A percentile compares a stretch with the other conserved stretches of the same genome.
phyloP scores from a whole-genome alignment of 305 asterid species.

The Rubia peregrina region DNA sequence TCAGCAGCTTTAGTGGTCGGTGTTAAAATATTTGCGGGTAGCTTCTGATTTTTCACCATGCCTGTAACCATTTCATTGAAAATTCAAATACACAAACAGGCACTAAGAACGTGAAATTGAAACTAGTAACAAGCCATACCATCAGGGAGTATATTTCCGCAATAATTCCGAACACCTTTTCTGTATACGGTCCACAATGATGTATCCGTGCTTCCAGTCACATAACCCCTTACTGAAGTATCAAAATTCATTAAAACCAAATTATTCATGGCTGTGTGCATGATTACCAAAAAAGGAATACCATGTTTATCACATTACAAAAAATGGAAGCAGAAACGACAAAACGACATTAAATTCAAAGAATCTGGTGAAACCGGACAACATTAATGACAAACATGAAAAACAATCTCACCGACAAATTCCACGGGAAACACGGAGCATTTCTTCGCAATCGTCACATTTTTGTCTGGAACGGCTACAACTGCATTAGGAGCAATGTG shows the following conservation, averaged over 20 bases:
- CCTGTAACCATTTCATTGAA: constrained; percentile 33
- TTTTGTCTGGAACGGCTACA: constrained; percentile 73
- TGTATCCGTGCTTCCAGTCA: constrained; percentile 95
- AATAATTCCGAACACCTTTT: constrained; percentile 68
- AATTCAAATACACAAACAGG: constrained; percentile 9
- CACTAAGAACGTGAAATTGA: background rate
- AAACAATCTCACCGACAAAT: constrained; percentile 72
- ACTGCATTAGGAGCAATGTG: constrained; percentile 87
- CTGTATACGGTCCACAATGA: constrained; percentile 91
- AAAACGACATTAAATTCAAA: background rate
- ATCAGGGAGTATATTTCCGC: constrained; percentile 86
- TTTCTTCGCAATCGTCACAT: constrained; percentile 87
- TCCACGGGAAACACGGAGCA: constrained; percentile 92
- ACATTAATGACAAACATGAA: constrained; percentile 1
- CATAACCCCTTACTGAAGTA: constrained; percentile 72
- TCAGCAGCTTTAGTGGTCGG: constrained; percentile 91
- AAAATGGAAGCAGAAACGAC: background rate
- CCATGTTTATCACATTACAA: background rate
- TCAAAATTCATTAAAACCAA: constrained; percentile 13
- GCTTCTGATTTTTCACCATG: constrained; percentile 77
- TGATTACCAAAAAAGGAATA: background rate
- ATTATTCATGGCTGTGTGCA: background rate
- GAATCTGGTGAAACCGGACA: background rate
- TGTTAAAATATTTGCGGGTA: constrained; percentile 63
- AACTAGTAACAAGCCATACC: constrained; percentile 43